Conservation (phyloP, 108 stramenopile genomes). For the Cyclotella baltica region DNA sequence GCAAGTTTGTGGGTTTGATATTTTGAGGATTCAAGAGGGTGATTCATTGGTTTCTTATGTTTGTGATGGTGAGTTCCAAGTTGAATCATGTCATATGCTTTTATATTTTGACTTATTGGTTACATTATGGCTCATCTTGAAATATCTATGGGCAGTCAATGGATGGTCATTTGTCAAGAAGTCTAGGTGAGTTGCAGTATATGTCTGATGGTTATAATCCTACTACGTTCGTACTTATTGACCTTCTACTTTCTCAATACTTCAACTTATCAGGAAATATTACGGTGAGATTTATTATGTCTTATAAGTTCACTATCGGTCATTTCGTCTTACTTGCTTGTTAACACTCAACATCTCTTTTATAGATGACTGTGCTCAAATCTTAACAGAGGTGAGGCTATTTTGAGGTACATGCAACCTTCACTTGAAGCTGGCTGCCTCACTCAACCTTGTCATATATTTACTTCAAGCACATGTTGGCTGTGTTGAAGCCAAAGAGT, state of each 20-base stretch:
- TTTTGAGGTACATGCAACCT: background rate
- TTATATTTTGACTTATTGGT: background rate
- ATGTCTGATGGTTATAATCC: background rate
- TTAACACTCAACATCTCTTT: too few species aligned
- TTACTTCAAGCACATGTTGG: conserved; percentile 70
- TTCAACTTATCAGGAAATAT: conserved; percentile 77
- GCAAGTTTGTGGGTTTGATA: conserved; percentile 98
- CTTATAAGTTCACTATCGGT: too few species aligned
- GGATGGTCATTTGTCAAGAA: conserved; percentile 99
- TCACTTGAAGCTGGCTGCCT: background rate
- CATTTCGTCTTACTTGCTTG: too few species aligned
- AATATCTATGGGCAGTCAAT: conserved; percentile 63
- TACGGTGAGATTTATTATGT: too few species aligned
- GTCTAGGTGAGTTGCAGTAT: conserved; percentile 60
- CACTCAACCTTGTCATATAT: background rate
- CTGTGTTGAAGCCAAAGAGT: conserved; percentile 78
- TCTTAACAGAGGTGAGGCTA: conserved; percentile 70
- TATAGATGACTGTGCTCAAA: conserved; percentile 94
- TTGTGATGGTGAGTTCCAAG: conserved; percentile 82
- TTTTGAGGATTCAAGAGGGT: conserved; percentile 77
- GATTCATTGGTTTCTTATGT: conserved; percentile 89
- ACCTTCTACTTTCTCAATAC: background rate
- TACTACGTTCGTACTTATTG: background rate
- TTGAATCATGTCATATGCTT: background rate
- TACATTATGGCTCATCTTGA: background rate